These are phyloP conservation scores for Dovyalis caffra DNA, from an alignment of 345 rosid species.

Conservation along the genomic window DNA sequence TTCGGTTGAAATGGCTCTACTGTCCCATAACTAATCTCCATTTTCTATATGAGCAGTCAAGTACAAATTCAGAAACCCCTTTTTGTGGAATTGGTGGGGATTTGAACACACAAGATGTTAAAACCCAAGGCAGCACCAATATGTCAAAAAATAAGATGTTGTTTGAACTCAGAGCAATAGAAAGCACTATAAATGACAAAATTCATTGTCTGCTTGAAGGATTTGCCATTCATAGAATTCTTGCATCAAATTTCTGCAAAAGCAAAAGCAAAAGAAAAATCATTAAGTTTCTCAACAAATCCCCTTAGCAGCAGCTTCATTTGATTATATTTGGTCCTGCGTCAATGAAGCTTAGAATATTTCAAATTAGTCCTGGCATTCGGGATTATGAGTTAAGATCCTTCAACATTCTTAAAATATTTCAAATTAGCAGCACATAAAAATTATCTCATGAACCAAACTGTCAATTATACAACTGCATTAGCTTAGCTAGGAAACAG, in stretches of 20 bases:
- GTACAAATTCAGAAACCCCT: not conserved
- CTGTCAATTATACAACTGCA: no score
- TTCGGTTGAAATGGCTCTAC: not conserved
- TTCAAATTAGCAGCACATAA: no score
- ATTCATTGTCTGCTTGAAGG: not conserved
- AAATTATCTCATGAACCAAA: no score
- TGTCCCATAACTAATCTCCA: not conserved
- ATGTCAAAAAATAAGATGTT: not conserved
- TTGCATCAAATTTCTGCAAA: conserved; percentile 31
- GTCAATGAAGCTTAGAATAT: no score
- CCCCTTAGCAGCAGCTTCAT: no score
- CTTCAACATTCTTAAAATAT: no score
- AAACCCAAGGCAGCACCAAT: not conserved
- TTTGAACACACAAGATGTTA: conserved; percentile 1
- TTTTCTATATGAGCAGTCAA: conserved; percentile 3
- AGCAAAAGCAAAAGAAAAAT: conserved; percentile 1
- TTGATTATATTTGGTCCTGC: not conserved
- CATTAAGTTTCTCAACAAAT: no score
- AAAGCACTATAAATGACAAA: not conserved
- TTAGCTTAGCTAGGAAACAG: no score
- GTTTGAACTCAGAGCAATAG: no score
- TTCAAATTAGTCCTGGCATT: no score
- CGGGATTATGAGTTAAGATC: no score
- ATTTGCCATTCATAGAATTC: not conserved
- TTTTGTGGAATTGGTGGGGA: not conserved